These are phyloP conservation scores for Aspergillus novofumigatus DNA, from an alignment of 2,329 filamentous ascomycete species.

Conservation along the genomic window DNA sequence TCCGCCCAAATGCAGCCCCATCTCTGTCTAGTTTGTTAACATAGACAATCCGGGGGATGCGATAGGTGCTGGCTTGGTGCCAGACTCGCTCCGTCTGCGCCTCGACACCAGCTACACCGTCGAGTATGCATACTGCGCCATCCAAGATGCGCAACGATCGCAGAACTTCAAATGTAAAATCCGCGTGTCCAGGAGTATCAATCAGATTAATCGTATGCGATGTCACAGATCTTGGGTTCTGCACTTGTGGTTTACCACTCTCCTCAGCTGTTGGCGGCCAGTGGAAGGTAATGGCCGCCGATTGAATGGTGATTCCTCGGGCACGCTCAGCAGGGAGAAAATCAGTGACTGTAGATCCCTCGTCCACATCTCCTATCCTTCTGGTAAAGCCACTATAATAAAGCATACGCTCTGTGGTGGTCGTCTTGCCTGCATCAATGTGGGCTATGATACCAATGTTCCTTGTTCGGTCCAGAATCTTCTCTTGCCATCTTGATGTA, in stretches of 20 bases:
- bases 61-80: conserved; percentile 80
- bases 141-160: conserved; percentile 84
- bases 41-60: conserved; percentile 76
- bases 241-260: conserved; percentile 15
- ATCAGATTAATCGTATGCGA: conserved; percentile 82
- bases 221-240: conserved; percentile 47
- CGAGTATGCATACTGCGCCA: conserved; percentile 86
- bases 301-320: conserved; percentile 95
- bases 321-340: conserved; percentile 90
- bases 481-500: conserved; percentile 17
- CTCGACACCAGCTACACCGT: conserved; percentile 90
- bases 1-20: conserved; percentile 75
- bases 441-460: conserved; percentile 99
- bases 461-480: conserved; percentile 60
- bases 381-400: conserved; percentile 90
- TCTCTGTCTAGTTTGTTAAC: conserved; percentile 84
- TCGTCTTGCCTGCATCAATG: conserved; percentile 98
- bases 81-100: conserved; percentile 97
- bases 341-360: conserved; percentile 95
- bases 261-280: conserved; percentile 63
- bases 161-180: conserved; percentile 95
- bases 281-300: conserved; percentile 88
- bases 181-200: conserved; percentile 93
- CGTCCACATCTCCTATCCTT: conserved; percentile 89
- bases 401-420: conserved; percentile 97